Conservation (phyloP, 495 filamentous ascomycete genomes). For the Articulospora tetracladia region DNA sequence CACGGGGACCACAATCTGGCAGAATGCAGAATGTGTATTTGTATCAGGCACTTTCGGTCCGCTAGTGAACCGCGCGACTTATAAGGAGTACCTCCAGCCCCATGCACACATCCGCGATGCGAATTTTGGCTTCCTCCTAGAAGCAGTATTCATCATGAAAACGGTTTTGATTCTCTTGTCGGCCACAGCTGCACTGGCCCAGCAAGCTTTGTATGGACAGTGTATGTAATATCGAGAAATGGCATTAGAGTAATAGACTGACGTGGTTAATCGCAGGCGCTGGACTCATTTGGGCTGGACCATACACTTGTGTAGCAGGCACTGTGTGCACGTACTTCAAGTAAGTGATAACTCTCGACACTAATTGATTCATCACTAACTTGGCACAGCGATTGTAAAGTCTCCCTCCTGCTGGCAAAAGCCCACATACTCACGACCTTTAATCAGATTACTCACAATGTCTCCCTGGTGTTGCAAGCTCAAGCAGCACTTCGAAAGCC, state of each 20-base stretch:
- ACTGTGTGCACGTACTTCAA: slow-evolving; percentile 11
- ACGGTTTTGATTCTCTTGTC: not conserved
- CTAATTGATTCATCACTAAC: not conserved
- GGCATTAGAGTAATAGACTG: not conserved
- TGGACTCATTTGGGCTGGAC: slow-evolving; percentile 20
- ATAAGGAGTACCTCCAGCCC: not conserved
- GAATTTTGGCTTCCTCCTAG: not conserved
- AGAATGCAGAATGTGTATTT: slow-evolving; percentile 11
- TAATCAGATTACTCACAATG: slow-evolving; percentile 33
- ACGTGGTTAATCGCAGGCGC: slow-evolving; percentile 14
- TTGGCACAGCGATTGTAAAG: slow-evolving; percentile 15
- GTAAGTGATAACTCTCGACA: slow-evolving; percentile 4
- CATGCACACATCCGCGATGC: not conserved
- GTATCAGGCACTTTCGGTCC: slow-evolving; percentile 17
- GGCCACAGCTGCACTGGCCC: slow-evolving; percentile 5
- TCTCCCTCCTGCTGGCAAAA: not conserved
- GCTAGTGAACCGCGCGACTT: slow-evolving; percentile 1
- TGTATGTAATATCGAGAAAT: slow-evolving; percentile 9
- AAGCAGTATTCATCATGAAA: not conserved
- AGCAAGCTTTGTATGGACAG: slow-evolving; percentile 18
- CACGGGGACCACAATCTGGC: slow-evolving; percentile 8
- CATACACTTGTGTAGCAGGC: slow-evolving; percentile 23
- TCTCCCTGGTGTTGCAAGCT: slow-evolving; percentile 20
- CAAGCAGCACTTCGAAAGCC: not conserved
- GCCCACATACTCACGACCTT: not conserved